Base-by-base conservation (phyloP, 495 filamentous ascomycete genomes). In the Haplographium delicatum region DNA sequence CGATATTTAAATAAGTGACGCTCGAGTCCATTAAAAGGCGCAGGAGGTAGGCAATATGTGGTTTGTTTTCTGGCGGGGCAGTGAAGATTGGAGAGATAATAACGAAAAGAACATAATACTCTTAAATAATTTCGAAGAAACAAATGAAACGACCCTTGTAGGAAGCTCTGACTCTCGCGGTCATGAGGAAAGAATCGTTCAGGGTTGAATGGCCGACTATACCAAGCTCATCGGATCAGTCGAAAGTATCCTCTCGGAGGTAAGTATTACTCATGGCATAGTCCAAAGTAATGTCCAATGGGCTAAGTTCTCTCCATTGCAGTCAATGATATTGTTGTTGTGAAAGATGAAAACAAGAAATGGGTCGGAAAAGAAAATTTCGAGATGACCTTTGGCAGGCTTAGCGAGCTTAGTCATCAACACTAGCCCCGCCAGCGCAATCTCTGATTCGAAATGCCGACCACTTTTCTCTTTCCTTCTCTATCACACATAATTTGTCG, bases 11-110 rank as follows among this genome's bases (percentile, higher is more conserved):
- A 53, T 71, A 71, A 68, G 68, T 71, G 67, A 74, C 74, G 69
- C 66, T 66, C 70, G 67, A 66, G 72, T 51, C 57, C 72, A 77
- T 64, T 49, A 74, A 59, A 34, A 54, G 56, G 56, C 50, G 34
- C 56, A 57, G 39, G 60, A 62, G 74, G 76, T 65, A 74, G 72
- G 73, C 74, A 80, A 73, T 65, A 72, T 69, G 76, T 80, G 76
- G 76, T 65, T 63, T 57, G 5, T 11, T 8, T 35, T 37, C 11
- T 25, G 4, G 4, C 4, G 4, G 8, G 11, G 9, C 2, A 13
- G 11, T 31, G 3, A 1, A 46, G 19, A 31, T 19, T 15, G 11
- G n/a, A 20, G 16, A 40, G 31, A 41, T 18, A 28, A 26, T 22
- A 10, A 42, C 8, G 7, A 8, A 42, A 13, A 31, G 28, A 31